phyloP scores from a whole-genome alignment of 2,329 filamentous ascomycete species.

The Exserohilum rostratum region DNA sequence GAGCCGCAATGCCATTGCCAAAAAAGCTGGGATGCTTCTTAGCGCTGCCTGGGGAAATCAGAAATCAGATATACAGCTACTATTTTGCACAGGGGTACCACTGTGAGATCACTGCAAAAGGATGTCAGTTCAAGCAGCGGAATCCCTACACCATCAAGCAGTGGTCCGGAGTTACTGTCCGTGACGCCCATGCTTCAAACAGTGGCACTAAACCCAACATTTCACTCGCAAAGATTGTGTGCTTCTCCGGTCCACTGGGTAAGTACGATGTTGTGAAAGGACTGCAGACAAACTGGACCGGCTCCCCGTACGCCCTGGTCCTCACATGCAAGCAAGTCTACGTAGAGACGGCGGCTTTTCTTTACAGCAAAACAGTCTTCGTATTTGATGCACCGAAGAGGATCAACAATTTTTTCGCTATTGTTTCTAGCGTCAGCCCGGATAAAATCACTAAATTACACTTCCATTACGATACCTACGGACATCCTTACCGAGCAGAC shows the following conservation, averaged over 20 bases:
- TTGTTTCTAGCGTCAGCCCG: constrained; percentile 24
- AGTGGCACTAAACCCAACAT: not conserved
- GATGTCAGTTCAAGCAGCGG: constrained; percentile 11
- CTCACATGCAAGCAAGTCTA: constrained; percentile 39
- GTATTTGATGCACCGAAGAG: constrained; percentile 36
- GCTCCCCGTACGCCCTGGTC: constrained; percentile 35
- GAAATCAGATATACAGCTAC: constrained; percentile 55
- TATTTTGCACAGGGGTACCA: constrained; percentile 38
- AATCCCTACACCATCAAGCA: constrained; percentile 22
- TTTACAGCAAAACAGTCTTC: constrained; percentile 40
- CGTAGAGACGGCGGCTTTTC: constrained; percentile 30
- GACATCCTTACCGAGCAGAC: constrained; percentile 14
- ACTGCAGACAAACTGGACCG: constrained; percentile 36
- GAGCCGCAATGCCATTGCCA: constrained; percentile 2
- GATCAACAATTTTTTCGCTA: constrained; percentile 33
- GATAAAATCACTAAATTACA: constrained; percentile 34
- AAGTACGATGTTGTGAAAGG: constrained; percentile 26
- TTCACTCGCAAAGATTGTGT: constrained; percentile 11
- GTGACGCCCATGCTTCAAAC: not conserved
- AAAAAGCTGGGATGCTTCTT: constrained; percentile 39
- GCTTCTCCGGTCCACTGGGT: constrained; percentile 25
- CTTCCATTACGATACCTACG: constrained; percentile 40
- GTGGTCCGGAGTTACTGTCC: constrained; percentile 1
- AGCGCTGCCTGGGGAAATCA: constrained; percentile 57
- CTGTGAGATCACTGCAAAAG: constrained; percentile 34